These are phyloP conservation scores for Pseudoscleropodium purum DNA, from an alignment of 225 moss, liverwort and hornwort genomes.

Conservation along the genomic window DNA sequence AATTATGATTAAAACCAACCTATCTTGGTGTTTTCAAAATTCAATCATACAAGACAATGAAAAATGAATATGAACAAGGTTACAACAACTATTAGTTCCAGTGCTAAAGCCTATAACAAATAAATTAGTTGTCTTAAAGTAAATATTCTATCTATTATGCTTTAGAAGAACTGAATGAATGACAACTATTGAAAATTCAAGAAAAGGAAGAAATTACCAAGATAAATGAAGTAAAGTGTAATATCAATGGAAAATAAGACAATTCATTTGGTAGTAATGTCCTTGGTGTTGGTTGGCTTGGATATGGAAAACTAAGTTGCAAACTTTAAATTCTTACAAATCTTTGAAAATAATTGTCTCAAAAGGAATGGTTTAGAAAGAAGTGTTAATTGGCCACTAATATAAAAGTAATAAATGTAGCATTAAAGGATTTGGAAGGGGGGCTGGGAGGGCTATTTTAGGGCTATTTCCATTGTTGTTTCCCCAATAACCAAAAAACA, in stretches of 20 bases:
- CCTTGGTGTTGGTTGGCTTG: background rate
- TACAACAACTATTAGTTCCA: background rate
- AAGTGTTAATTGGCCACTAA: background rate
- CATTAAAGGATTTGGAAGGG: no score
- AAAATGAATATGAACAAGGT: background rate
- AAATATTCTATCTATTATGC: no score
- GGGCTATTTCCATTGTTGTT: no score
- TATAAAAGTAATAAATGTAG: background rate
- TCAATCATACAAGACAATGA: background rate
- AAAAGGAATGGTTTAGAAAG: background rate
- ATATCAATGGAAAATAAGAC: background rate
- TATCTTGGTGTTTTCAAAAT: background rate
- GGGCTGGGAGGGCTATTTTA: no score
- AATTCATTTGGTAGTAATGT: accelerated
- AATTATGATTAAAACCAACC: background rate
- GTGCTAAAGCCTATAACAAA: background rate
- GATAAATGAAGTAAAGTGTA: accelerated
- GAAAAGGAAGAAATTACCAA: background rate
- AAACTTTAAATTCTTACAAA: no score
- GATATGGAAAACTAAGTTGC: no score
- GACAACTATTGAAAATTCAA: background rate
- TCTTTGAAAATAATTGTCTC: no score
- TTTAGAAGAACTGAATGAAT: accelerated
- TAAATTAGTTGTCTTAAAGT: no score
- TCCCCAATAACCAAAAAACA: no score